phyloP scores from a whole-genome alignment of 2,329 filamentous ascomycete species.

The Xylaria sp. region DNA sequence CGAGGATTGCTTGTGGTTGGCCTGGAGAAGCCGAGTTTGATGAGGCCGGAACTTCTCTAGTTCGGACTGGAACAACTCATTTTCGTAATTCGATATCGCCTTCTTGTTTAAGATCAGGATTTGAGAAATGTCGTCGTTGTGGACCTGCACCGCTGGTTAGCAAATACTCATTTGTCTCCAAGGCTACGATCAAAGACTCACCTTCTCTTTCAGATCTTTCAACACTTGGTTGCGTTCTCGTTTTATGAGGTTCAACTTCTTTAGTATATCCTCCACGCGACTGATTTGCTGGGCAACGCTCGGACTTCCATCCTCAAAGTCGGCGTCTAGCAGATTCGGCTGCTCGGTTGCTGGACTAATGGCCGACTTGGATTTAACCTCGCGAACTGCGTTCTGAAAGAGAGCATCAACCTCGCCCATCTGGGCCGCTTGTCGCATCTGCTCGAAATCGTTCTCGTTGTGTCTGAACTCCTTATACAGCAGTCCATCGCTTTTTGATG shows the following conservation, averaged over 20 bases:
- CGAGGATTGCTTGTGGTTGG: constrained; percentile 89
- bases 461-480: constrained; percentile 78
- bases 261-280: constrained; percentile 81
- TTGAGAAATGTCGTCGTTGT: constrained; percentile 95
- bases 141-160: constrained; percentile 55
- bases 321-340: constrained; percentile 81
- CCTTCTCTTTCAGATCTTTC: constrained; percentile 97
- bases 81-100: constrained; percentile 85
- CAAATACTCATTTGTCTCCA: constrained; percentile 10
- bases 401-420: constrained; percentile 80
- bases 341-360: constrained; percentile 59
- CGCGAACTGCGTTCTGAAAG: constrained; percentile 81
- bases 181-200: constrained; percentile 36
- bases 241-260: constrained; percentile 88
- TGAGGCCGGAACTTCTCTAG: constrained; percentile 96
- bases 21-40: constrained; percentile 84
- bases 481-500: constrained; percentile 77
- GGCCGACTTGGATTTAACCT: constrained; percentile 60
- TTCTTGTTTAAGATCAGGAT: constrained; percentile 98
- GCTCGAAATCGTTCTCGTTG: constrained; percentile 83
- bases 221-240: constrained; percentile 84
- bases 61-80: constrained; percentile 87
- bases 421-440: constrained; percentile 87
- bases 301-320: constrained; percentile 73
- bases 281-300: constrained; percentile 87